phyloP scores from a whole-genome alignment of 1,139 yeast species.

The Yamadazyma dushanensis region DNA sequence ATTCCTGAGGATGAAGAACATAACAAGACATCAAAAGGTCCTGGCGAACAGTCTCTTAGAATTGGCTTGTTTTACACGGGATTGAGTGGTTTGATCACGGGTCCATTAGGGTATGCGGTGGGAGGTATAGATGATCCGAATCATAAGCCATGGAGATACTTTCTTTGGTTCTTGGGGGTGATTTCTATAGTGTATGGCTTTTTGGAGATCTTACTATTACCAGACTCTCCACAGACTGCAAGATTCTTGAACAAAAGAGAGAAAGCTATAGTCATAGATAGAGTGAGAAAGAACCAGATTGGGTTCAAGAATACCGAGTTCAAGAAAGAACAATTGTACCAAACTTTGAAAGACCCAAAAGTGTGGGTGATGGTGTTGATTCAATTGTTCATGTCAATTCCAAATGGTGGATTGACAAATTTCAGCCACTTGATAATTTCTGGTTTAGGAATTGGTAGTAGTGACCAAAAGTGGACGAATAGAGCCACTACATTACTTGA shows the following conservation, averaged over 20 bases:
- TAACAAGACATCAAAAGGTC: not conserved
- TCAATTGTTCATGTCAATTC: slow-evolving; percentile 24
- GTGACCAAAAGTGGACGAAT: slow-evolving; percentile 10
- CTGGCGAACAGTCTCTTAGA: slow-evolving; percentile 13
- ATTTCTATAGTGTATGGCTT: slow-evolving; percentile 23
- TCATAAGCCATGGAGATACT: slow-evolving; percentile 24
- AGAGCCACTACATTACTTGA: slow-evolving; percentile 10
- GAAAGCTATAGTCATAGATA: slow-evolving; percentile 27
- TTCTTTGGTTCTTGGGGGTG: slow-evolving; percentile 22
- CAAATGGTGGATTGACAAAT: slow-evolving; percentile 28
- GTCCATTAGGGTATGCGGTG: slow-evolving; percentile 26
- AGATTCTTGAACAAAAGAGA: slow-evolving; percentile 25
- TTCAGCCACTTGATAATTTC: slow-evolving; percentile 23
- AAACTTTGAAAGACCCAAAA: slow-evolving; percentile 14
- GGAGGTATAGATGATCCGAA: slow-evolving; percentile 15
- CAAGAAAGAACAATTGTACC: slow-evolving; percentile 16
- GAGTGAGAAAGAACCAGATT: slow-evolving; percentile 30
- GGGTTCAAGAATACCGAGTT: slow-evolving; percentile 29
- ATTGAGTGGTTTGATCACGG: slow-evolving; percentile 26
- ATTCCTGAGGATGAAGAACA: not conserved
- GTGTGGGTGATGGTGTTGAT: slow-evolving; percentile 14
- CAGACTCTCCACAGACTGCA: slow-evolving; percentile 26
- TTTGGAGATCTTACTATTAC: slow-evolving; percentile 14
- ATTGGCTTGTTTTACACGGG: slow-evolving; percentile 18
- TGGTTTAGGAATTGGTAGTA: slow-evolving; percentile 20